Conservation (phyloP, 139 green algal species). For the Monoraphidium neglectum region DNA sequence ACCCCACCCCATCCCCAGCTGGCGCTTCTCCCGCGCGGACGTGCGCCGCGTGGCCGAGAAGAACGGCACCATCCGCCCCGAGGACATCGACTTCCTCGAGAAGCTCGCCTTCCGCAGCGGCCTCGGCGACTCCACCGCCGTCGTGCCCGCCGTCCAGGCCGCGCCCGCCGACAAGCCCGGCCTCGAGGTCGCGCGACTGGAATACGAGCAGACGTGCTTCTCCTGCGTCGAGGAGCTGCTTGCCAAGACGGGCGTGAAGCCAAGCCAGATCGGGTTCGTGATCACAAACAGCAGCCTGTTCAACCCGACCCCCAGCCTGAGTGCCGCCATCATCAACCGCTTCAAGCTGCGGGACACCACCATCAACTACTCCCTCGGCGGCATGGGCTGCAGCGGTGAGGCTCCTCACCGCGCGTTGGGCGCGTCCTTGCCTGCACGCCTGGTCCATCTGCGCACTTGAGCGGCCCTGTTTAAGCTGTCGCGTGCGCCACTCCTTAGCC, state of each 20-base stretch:
- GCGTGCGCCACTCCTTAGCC: too few species aligned
- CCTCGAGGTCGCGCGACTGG: conserved; percentile 98
- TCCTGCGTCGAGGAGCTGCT: conserved; percentile 67
- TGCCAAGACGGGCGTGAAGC: conserved; percentile 37
- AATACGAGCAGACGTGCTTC: too few species aligned
- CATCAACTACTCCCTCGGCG: conserved; percentile 90
- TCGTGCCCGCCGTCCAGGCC: conserved; percentile 14
- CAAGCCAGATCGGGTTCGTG: conserved; percentile 87
- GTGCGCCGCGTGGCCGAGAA: conserved; percentile 8
- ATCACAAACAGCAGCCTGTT: conserved; percentile 97
- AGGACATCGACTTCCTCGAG: conserved; percentile 89
- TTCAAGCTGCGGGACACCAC: conserved; percentile 92
- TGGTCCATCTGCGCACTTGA: too few species aligned
- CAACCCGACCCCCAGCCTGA: conserved; percentile 95
- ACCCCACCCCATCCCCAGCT: too few species aligned
- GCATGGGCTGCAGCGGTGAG: conserved; percentile 97
- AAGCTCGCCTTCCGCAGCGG: conserved; percentile 72
- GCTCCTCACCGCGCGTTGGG: too few species aligned
- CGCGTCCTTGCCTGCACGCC: too few species aligned
- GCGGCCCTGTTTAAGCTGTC: too few species aligned
- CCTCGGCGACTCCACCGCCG: conserved; percentile 17
- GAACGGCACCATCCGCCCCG: conserved; percentile 11
- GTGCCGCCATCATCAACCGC: conserved; percentile 94
- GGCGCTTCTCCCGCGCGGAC: neutral
- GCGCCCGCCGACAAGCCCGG: too few species aligned